Evolutionary conservation across 495 filamentous ascomycete genomes (phyloP).

Genomic region (Penicillium lagena): DNA sequence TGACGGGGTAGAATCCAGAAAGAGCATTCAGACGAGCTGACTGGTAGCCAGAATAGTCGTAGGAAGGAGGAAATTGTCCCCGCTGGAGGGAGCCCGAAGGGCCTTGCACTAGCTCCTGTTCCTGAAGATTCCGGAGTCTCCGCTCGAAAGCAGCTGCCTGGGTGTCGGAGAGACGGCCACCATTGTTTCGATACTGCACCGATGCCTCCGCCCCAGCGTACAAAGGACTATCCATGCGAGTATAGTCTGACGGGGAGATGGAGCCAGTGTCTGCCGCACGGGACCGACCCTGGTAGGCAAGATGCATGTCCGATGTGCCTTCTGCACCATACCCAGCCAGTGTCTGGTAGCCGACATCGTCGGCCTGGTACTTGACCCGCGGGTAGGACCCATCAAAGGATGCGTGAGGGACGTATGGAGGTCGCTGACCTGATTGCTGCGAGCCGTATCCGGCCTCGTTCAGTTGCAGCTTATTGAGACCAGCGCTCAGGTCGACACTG

Average conservation of each 20-base stretch:
- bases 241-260: constrained; percentile 49
- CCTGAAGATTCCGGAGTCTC: constrained; percentile 42
- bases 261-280: constrained; percentile 27
- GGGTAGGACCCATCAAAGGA: constrained; percentile 28
- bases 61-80: constrained; percentile 29
- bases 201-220: constrained; percentile 38
- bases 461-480: constrained; percentile 30
- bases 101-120: constrained; percentile 37
- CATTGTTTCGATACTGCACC: constrained; percentile 39
- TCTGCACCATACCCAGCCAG: constrained; percentile 18
- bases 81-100: constrained; percentile 32
- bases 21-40: constrained; percentile 31
- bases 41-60: constrained; percentile 34
- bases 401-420: constrained; percentile 21
- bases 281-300: constrained; percentile 21
- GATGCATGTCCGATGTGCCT: constrained; percentile 22
- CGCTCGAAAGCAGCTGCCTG: constrained; percentile 39
- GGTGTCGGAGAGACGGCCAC: constrained; percentile 30
- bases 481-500: constrained; percentile 23
- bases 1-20: constrained; percentile 25
- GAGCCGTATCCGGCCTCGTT: constrained; percentile 20
- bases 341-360: constrained; percentile 21
- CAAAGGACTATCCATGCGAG: constrained; percentile 54
- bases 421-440: constrained; percentile 18
- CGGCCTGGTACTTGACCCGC: constrained; percentile 25